Percentiles rank a stretch among this genome's conserved stretches.
These are phyloP conservation scores for Coemansia sp. DNA, from an alignment of 192 early-diverging fungal genomes.

Conservation along the genomic window DNA sequence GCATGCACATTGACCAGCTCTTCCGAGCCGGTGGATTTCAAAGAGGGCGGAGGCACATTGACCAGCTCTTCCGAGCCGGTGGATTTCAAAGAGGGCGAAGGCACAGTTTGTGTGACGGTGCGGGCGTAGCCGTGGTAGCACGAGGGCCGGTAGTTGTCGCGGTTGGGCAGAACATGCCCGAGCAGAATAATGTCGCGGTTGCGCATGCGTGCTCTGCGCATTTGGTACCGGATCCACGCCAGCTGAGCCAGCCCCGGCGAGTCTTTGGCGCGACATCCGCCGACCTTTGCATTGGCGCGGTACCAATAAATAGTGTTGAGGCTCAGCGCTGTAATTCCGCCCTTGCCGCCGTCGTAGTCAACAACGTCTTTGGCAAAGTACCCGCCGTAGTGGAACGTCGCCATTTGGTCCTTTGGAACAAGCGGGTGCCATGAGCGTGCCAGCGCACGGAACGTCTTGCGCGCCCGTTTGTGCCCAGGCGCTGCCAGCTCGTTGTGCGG, in stretches of 20 bases:
- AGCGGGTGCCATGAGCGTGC: slow-evolving; percentile 60
- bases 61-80: not conserved
- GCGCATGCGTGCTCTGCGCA: slow-evolving; percentile 50
- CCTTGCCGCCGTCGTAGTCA: slow-evolving; percentile 18
- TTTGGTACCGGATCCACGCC: slow-evolving; percentile 66
- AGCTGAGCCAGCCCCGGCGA: slow-evolving; percentile 67
- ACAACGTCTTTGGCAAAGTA: slow-evolving; percentile 63
- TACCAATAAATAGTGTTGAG: slow-evolving; percentile 77
- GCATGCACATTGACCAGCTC: slow-evolving; percentile 33
- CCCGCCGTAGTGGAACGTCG: slow-evolving; percentile 65
- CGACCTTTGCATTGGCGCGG: slow-evolving; percentile 65
- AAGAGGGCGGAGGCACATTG: slow-evolving; percentile 39
- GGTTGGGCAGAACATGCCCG: slow-evolving; percentile 68
- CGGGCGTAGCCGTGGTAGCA: slow-evolving; percentile 56
- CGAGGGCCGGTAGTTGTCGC: slow-evolving; percentile 53
- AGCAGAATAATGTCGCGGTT: slow-evolving; percentile 59
- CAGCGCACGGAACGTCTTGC: slow-evolving; percentile 53
- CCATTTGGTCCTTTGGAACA: slow-evolving; percentile 62
- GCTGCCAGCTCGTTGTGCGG: slow-evolving; percentile 66
- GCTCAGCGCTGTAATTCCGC: slow-evolving; percentile 59
- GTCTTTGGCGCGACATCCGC: slow-evolving; percentile 58
- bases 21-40: not conserved
- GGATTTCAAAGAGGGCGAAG: slow-evolving; percentile 7
- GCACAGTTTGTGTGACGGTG: slow-evolving; percentile 43
- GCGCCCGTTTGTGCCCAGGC: slow-evolving; percentile 50